phyloP scores from a whole-genome alignment of 768 basidiomycete species.

The Suillus brevipes region DNA sequence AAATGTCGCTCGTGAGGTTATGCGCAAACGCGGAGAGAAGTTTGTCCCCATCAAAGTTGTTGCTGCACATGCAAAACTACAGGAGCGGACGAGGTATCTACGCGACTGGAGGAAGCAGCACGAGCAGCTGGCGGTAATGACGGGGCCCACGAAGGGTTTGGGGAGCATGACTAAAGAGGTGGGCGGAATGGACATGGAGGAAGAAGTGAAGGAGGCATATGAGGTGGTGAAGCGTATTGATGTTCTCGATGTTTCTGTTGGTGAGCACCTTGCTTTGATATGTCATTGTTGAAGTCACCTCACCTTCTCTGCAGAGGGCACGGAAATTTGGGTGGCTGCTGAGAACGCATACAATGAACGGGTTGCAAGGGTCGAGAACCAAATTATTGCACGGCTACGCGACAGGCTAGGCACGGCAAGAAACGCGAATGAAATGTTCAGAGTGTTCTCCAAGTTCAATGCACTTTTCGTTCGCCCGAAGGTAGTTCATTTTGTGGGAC shows the following conservation, averaged over 20 bases:
- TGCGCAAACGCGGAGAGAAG: slow-evolving; percentile 82
- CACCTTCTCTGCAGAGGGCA: slow-evolving; percentile 67
- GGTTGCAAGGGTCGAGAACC: slow-evolving; percentile 96
- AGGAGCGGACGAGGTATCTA: slow-evolving; percentile 84
- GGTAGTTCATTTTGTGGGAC: slow-evolving; percentile 43
- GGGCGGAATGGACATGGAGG: slow-evolving; percentile 96
- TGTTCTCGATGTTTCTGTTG: slow-evolving; percentile 89
- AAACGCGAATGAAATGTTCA: slow-evolving; percentile 99
- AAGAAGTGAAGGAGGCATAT: slow-evolving; percentile 94
- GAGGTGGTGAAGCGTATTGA: slow-evolving; percentile 97
- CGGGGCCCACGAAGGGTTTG: slow-evolving; percentile 87
- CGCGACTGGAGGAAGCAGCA: slow-evolving; percentile 96
- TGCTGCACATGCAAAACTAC: slow-evolving; percentile 87
- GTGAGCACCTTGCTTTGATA: slow-evolving; percentile 43
- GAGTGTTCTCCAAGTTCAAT: slow-evolving; percentile 98
- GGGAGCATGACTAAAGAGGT: slow-evolving; percentile 72
- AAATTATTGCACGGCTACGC: slow-evolving; percentile 91
- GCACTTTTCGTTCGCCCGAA: slow-evolving; percentile 94
- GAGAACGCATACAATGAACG: slow-evolving; percentile 98
- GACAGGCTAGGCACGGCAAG: slow-evolving; percentile 92
- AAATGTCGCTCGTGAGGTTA: slow-evolving; percentile 90
- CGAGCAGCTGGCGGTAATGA: slow-evolving; percentile 97
- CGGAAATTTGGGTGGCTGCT: slow-evolving; percentile 96
- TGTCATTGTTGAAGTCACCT: not conserved
- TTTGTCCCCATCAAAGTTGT: slow-evolving; percentile 97